Conservation (phyloP, 495 filamentous ascomycete genomes). For the Aspergillus leporis region DNA sequence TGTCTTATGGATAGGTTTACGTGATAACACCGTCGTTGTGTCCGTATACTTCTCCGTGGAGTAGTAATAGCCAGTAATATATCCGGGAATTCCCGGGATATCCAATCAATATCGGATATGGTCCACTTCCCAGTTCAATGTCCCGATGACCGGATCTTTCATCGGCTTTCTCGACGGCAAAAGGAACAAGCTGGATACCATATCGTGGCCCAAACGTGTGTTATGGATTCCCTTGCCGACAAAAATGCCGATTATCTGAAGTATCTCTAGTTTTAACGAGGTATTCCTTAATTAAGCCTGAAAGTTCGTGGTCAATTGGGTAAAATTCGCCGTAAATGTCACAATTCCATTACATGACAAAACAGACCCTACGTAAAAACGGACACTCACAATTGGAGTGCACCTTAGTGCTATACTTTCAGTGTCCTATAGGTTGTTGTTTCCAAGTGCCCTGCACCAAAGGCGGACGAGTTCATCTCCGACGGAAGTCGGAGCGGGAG, state of each 20-base stretch:
- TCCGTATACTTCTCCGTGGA: conserved; percentile 1
- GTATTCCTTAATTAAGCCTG: not conserved
- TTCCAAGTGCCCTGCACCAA: not conserved
- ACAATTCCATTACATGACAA: too few relatives aligned
- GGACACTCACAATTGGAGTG: not conserved
- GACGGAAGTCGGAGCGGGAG: conserved; percentile 2
- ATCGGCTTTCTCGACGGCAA: not conserved
- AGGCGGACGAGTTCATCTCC: not conserved
- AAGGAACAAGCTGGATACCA: too few relatives aligned
- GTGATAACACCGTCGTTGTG: not conserved
- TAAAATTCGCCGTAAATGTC: too few relatives aligned
- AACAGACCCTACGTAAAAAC: not conserved
- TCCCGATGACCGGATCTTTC: conserved; percentile 6
- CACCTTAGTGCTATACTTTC: not conserved
- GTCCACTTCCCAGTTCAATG: conserved; percentile 1
- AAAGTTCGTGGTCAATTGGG: too few relatives aligned
- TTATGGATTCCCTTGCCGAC: not conserved
- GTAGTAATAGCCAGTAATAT: conserved; percentile 8
- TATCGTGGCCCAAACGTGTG: too few relatives aligned
- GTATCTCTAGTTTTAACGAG: not conserved
- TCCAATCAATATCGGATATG: not conserved
- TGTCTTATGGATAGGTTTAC: not conserved
- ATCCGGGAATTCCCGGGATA: not conserved
- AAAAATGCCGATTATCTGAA: conserved; percentile 6
- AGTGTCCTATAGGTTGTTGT: not conserved